phyloP scores from a whole-genome alignment of 345 rosid genomes.

The Cardamine chenopodiifolia region DNA sequence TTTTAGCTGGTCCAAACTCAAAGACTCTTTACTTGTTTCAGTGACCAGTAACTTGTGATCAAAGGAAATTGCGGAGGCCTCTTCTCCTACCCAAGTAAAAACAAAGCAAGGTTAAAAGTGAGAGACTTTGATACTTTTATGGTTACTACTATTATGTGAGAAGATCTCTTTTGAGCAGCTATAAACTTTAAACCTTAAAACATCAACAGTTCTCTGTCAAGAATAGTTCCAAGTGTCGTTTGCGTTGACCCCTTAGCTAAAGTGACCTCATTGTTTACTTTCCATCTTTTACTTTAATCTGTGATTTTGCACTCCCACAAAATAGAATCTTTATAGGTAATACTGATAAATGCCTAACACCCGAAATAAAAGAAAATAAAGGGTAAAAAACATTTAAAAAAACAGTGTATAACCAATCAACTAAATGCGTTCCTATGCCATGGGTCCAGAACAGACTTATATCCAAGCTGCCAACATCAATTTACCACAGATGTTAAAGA shows the following conservation, averaged over 20 bases:
- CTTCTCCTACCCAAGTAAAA: constrained; percentile 20
- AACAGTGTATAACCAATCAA: constrained; percentile 27
- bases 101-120: constrained; percentile 12
- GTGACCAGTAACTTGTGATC: constrained; percentile 19
- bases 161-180: constrained; percentile 31
- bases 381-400: not conserved
- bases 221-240: constrained; percentile 29
- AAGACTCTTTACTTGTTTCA: constrained; percentile 26
- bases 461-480: constrained; percentile 29
- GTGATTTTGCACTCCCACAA: constrained; percentile 28
- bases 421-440: constrained; percentile 19
- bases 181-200: constrained; percentile 36
- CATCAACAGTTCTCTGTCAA: constrained; percentile 31
- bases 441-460: constrained; percentile 27
- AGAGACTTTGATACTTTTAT: not conserved
- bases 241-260: constrained; percentile 33
- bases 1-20: constrained; percentile 30
- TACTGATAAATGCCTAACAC: constrained; percentile 17
- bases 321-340: constrained; percentile 19
- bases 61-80: constrained; percentile 6
- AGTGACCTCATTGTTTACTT: constrained; percentile 22
- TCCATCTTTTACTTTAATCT: constrained; percentile 21
- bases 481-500: not conserved
- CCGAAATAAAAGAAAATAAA: not conserved
- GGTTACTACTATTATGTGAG: constrained; percentile 1